phyloP scores from a whole-genome alignment of 176 grass and related monocot species.

The Secale cereale region DNA sequence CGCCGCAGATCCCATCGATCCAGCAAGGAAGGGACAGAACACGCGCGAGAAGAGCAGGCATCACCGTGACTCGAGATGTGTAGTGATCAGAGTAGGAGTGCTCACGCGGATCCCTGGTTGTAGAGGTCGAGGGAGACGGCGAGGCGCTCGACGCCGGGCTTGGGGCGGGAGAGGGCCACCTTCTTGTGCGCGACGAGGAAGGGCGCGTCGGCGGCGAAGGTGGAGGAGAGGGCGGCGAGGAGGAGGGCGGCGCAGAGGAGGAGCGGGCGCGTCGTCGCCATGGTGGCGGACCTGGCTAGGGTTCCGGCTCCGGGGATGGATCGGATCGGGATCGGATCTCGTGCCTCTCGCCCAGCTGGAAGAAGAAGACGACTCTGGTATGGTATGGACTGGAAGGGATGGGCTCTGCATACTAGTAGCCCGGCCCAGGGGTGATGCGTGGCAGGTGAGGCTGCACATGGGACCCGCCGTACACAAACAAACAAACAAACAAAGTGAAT shows the following conservation, averaged over 20 bases:
- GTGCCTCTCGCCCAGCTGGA: background rate
- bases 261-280: background rate
- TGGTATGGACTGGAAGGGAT: background rate
- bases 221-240: background rate
- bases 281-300: background rate
- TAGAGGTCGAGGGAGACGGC: constrained; percentile 89
- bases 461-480: background rate
- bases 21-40: background rate
- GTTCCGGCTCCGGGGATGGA: background rate
- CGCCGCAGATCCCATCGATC: background rate
- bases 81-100: background rate
- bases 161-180: constrained; percentile 73
- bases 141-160: constrained; percentile 79
- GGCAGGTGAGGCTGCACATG: background rate
- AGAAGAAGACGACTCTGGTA: background rate
- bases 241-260: constrained; percentile 13
- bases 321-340: background rate
- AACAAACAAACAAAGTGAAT: too few relatives aligned
- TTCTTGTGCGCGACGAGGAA: constrained; percentile 96
- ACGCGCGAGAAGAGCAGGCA: background rate
- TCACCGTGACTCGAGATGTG: background rate
- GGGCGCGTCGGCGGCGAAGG: constrained; percentile 51
- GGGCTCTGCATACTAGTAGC: background rate
- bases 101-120: constrained; percentile 95
- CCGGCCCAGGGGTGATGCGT: background rate